These are phyloP conservation scores for Davidsoniella neocaledoniae DNA, from an alignment of 2,329 filamentous ascomycete species.

Conservation along the genomic window DNA sequence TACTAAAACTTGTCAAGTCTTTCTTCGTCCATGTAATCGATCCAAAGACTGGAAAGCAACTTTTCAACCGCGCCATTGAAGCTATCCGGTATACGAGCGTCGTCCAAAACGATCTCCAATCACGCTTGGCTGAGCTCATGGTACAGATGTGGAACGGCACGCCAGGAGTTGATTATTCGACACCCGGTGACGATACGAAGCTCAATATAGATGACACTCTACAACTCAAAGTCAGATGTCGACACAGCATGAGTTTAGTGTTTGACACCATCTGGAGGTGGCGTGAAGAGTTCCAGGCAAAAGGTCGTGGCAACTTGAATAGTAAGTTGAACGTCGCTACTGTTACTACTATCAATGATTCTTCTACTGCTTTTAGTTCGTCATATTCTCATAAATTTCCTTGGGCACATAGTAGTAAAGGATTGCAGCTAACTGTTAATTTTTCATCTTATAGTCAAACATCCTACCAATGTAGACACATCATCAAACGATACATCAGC, in stretches of 20 bases:
- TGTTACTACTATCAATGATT: background rate
- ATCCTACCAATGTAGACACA: conserved; percentile 73
- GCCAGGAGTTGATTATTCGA: conserved; percentile 28
- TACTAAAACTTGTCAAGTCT: conserved; percentile 64
- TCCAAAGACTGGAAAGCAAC: conserved; percentile 44
- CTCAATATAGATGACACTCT: conserved; percentile 50
- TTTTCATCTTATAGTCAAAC: conserved; percentile 36
- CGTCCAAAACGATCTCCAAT: conserved; percentile 61
- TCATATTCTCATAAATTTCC: conserved; percentile 1
- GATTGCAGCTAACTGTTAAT: background rate
- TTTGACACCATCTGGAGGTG: conserved; percentile 78
- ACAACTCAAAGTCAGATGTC: conserved; percentile 65
- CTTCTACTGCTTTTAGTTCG: background rate
- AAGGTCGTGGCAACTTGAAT: conserved; percentile 53
- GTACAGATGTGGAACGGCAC: conserved; percentile 71
- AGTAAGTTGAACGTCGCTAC: conserved; percentile 32
- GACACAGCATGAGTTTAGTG: conserved; percentile 72
- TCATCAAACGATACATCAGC: conserved; percentile 53
- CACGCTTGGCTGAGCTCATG: conserved; percentile 68
- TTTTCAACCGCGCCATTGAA: conserved; percentile 55
- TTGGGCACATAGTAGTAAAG: background rate
- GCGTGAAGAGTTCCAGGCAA: conserved; percentile 61
- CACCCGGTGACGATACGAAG: conserved; percentile 31
- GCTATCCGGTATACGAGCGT: conserved; percentile 59
- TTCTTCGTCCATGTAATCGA: conserved; percentile 61